Evolutionary conservation across 108 stramenopile species (phyloP).

Genomic region (Pseudonitzschia multiseries): DNA sequence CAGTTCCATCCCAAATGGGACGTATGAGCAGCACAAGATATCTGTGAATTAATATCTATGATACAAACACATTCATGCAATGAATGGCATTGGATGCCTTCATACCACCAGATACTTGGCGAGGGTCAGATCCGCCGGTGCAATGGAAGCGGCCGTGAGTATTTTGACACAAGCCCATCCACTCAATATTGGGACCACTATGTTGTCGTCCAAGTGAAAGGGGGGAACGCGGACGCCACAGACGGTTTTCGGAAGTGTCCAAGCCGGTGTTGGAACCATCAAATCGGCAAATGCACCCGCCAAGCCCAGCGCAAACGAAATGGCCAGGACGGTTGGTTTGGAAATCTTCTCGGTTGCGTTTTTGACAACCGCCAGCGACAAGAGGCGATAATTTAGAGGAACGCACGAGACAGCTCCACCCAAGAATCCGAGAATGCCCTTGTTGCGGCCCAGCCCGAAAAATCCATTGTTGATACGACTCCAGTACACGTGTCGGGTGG

Average conservation of each 20-base stretch:
- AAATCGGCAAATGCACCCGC: slow-evolving; percentile 88
- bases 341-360: background rate
- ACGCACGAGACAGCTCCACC: slow-evolving; percentile 77
- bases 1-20: too few relatives aligned
- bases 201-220: slow-evolving; percentile 89
- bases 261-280: slow-evolving; percentile 79
- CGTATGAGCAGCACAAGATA: too few relatives aligned
- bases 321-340: slow-evolving; percentile 35
- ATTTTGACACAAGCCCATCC: slow-evolving; percentile 69
- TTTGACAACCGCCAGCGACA: slow-evolving; percentile 57
- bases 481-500: slow-evolving; percentile 83
- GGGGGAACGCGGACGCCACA: slow-evolving; percentile 72
- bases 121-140: background rate
- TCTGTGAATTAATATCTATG: too few relatives aligned
- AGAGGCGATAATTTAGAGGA: slow-evolving; percentile 73
- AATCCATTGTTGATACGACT: slow-evolving; percentile 74
- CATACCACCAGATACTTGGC: background rate
- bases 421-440: slow-evolving; percentile 80
- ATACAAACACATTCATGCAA: too few relatives aligned
- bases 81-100: too few relatives aligned
- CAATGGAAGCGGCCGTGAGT: slow-evolving; percentile 20
- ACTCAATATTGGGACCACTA: slow-evolving; percentile 75
- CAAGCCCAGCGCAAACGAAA: slow-evolving; percentile 60
- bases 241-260: slow-evolving; percentile 71
- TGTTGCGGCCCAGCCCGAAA: slow-evolving; percentile 77